Evolutionary conservation across 1,139 yeast species (phyloP).

Genomic region (Candida mesenterica): DNA sequence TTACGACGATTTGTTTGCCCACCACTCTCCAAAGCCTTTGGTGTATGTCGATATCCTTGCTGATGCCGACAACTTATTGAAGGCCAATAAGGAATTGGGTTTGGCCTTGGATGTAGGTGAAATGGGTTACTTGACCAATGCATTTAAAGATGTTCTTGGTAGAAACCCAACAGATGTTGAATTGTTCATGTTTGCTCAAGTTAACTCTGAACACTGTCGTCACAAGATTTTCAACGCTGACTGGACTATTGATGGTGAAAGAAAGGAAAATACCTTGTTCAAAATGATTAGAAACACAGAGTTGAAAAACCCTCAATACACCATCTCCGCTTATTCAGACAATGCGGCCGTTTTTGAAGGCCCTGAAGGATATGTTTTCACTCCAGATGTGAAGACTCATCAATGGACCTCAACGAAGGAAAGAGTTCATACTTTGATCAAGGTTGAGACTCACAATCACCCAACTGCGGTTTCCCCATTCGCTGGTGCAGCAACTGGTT

Average conservation of each 20-base stretch:
- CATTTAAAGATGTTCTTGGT: constrained; percentile 70
- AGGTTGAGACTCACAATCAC: constrained; percentile 98
- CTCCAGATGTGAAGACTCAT: constrained; percentile 73
- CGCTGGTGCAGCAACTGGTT: constrained; percentile 99
- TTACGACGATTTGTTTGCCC: constrained; percentile 69
- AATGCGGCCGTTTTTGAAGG: constrained; percentile 98
- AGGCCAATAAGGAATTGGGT: constrained; percentile 83
- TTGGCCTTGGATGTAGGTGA: constrained; percentile 92
- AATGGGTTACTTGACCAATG: constrained; percentile 79
- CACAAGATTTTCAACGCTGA: constrained; percentile 98
- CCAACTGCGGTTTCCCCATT: constrained; percentile 99
- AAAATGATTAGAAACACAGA: constrained; percentile 97
- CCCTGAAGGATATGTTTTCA: constrained; percentile 65
- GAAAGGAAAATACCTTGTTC: constrained; percentile 75
- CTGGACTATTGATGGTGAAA: constrained; percentile 90
- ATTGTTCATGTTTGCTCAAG: constrained; percentile 98
- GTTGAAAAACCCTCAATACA: constrained; percentile 70
- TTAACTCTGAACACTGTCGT: constrained; percentile 98
- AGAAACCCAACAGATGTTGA: constrained; percentile 98
- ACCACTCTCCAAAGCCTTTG: constrained; percentile 82
- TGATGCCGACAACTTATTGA: constrained; percentile 60
- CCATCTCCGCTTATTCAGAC: constrained; percentile 93
- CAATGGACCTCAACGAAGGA: constrained; percentile 77
- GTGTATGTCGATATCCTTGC: constrained; percentile 65
- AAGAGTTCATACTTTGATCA: constrained; percentile 82